Evolutionary conservation across 2,329 filamentous ascomycete species (phyloP), one percentile per base, ranked within the genome.

Genomic region (Ophiostoma populinum): DNA sequence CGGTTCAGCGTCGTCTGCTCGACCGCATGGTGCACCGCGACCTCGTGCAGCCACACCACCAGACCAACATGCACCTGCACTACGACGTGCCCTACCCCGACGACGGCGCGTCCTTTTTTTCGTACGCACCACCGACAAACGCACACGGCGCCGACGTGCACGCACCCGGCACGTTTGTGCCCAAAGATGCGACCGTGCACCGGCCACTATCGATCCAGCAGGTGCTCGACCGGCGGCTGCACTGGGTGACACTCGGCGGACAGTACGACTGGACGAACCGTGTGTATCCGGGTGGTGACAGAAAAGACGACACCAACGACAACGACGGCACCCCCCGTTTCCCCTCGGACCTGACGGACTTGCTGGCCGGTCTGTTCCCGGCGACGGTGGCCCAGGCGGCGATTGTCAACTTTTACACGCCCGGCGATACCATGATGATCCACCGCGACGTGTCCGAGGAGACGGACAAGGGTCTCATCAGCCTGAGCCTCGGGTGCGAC

Each of bases 231-330:
- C 79, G 76, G 42, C 86, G 81, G 42, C 67, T 95, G 17, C 82
- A 87, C 45, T 98, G 90, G 90, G 70, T 92, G 27, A 95, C 87
- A 0, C 68, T 98, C 3, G 90, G 90, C 33, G 87, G 85, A 0
- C 90, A 95, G 53, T 95, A 95, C 54, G 81, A 95, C 58, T 95
- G 87, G 90, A 92, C 85, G 0, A 70, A 72, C 38, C 86, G 92
- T 45, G 59, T 70, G 10, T 95, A 95, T 49, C 85, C 86, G 0
- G 52, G 29, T 1, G 41, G 31, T 18, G 26, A 36, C 5, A 22
- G 18, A 10, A 27, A 10, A 12, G 35, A 28, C 8, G 36, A 34
- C 2, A 35, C 61, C 8, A 63, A 66, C n/a, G 40, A 53, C 2
- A 31, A 21, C 3, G 35, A 61, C 8, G 63, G 48, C 10, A 26